A percentile compares a stretch with the other conserved stretches of the same genome.
These are phyloP conservation scores for Hygrophorus pudorinus DNA, from an alignment of 768 basidiomycete genomes.

Conservation along the genomic window DNA sequence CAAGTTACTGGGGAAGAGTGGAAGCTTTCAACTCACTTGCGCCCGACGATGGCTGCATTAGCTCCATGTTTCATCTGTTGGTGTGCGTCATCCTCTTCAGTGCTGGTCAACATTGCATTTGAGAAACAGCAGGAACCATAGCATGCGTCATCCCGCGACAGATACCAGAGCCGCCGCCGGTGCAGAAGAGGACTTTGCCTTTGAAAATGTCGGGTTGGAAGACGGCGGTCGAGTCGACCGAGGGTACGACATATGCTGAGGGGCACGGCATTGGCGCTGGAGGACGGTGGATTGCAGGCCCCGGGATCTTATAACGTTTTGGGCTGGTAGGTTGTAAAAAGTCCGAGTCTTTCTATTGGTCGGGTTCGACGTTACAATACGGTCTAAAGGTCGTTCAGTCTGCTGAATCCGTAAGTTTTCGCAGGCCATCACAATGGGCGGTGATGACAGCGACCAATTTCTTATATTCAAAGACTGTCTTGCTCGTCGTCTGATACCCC, in stretches of 20 bases:
- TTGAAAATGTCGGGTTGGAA: conserved; percentile 81
- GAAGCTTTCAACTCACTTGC: conserved; percentile 49
- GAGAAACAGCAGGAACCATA: conserved; percentile 34
- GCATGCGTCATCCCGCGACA: conserved; percentile 82
- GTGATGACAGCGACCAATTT: too few relatives aligned
- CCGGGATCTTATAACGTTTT: too few relatives aligned
- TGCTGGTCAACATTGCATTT: too few relatives aligned
- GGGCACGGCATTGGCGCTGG: conserved; percentile 28
- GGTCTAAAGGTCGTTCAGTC: too few relatives aligned
- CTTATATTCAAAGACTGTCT: conserved; percentile 35
- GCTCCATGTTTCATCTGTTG: conserved; percentile 77
- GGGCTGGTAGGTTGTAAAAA: too few relatives aligned
- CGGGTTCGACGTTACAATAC: too few relatives aligned
- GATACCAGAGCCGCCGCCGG: conserved; percentile 90
- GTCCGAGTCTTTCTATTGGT: too few relatives aligned
- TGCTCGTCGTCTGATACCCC: conserved; percentile 29
- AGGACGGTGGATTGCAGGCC: too few relatives aligned
- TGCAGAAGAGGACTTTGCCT: conserved; percentile 86
- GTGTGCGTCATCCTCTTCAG: conserved; percentile 6
- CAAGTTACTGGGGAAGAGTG: not conserved
- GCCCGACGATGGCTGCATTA: conserved; percentile 70
- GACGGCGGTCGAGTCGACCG: conserved; percentile 43
- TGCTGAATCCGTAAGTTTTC: too few relatives aligned
- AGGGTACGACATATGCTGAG: conserved; percentile 30
- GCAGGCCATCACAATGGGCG: too few relatives aligned